These are phyloP conservation scores for Thozetella sp. DNA, from an alignment of 495 filamentous ascomycete genomes.

Conservation along the genomic window DNA sequence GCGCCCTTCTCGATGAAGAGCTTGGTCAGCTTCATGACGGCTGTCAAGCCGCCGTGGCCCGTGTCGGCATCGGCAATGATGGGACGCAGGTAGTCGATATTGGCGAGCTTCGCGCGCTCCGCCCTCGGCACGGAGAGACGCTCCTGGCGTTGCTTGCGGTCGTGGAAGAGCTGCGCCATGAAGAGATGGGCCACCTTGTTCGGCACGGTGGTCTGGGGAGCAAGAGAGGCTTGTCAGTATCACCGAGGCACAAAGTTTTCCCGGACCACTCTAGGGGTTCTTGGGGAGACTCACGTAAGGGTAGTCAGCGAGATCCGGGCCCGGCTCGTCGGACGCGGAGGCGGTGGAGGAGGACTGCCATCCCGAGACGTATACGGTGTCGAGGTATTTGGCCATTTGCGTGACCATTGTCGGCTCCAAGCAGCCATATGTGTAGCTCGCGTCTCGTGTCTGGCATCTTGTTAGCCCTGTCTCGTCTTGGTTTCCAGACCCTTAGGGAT, in stretches of 20 bases:
- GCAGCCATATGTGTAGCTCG: constrained; percentile 95
- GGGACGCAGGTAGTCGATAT: constrained; percentile 91
- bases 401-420: constrained; percentile 97
- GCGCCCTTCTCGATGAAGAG: constrained; percentile 97
- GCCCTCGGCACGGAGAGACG: constrained; percentile 77
- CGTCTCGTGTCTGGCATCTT: constrained; percentile 68
- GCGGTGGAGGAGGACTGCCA: constrained; percentile 99
- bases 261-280: background rate
- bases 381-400: constrained; percentile 98
- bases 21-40: constrained; percentile 98
- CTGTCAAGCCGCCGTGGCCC: constrained; percentile 94
- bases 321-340: constrained; percentile 91
- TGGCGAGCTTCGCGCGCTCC: constrained; percentile 72
- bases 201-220: constrained; percentile 83
- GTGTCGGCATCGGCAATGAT: constrained; percentile 98
- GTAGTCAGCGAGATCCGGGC: constrained; percentile 97
- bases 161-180: constrained; percentile 98
- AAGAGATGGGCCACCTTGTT: constrained; percentile 98
- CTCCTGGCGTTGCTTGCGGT: constrained; percentile 97
- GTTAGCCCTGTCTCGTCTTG: background rate
- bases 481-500: background rate
- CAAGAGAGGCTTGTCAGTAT: constrained; percentile 8
- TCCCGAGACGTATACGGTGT: constrained; percentile 97
- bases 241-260: background rate
- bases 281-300: constrained; percentile 70